Base-by-base conservation (phyloP, 768 basidiomycete species). In the Agrocybe chaxingu region DNA sequence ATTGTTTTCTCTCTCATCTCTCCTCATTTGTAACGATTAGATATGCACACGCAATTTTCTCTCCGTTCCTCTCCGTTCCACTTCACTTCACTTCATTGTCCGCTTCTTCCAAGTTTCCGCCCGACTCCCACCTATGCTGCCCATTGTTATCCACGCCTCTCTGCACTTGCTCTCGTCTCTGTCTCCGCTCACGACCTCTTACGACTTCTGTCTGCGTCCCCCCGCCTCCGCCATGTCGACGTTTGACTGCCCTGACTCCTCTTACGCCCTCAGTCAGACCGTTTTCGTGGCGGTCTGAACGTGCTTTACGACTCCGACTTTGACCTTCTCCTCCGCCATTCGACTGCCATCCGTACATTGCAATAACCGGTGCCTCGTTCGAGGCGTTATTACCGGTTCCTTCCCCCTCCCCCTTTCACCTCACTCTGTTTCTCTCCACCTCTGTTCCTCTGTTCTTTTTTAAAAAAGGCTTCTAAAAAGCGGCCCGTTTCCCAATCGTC, bases 21-120 rank as follows among this genome's bases (percentile, higher is more conserved):
- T 44, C 50, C 54, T 56, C 57, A 57, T 53, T 56, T 59, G 84
- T 85, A 86, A 84, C 77, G 79, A 83, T 78, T 84, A 86, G 82
- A 85, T 76, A 84, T 81, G 78, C 79, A 66, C 68, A 63, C 69
- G 24, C 24, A 24, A 24, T 24, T 24, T 24, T 24, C 24, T 5
- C 5, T 24, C 24, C 24, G 24, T 24, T 24, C 24, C 24, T 5
- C 5, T 24, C 24, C 24, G 24, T 24, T 24, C 24, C 16, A 16
- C 16, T 16, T 16, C 24, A 24, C 24, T 24, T 24, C 24, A 24
- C 24, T 24, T 24, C 24, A 24, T 24, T 24, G 24, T 24, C 5
- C 24, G 2, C 24, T 24, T 24, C 24, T 24, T 24, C 5, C 24
- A 24, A 45, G 44, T 35, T 51, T 47, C 53, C 63, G 64, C 60